Conservation (phyloP, 495 filamentous ascomycete species). For the Aspergillus sparsus region DNA sequence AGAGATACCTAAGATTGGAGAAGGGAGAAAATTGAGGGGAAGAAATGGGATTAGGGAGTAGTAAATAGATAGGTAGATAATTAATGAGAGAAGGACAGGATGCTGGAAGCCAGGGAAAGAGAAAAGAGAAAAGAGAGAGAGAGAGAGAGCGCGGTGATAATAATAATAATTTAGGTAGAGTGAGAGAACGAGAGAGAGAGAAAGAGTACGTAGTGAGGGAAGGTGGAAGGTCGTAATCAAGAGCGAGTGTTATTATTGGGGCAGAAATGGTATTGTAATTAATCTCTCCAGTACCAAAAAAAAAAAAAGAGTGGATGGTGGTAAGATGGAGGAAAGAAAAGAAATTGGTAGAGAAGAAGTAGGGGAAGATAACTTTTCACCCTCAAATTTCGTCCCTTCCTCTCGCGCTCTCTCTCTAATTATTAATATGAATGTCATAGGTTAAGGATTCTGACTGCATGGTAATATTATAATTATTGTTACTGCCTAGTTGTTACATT, state of each 20-base stretch:
- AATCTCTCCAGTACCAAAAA: neutral
- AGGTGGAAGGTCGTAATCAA: neutral
- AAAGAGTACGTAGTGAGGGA: no score
- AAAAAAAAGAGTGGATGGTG: neutral
- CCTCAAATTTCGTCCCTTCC: neutral
- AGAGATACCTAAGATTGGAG: constrained; percentile 6
- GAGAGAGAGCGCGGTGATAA: neutral
- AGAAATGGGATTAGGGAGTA: constrained; percentile 3
- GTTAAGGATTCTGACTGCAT: neutral
- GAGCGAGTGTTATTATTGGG: constrained; percentile 3
- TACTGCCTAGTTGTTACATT: neutral
- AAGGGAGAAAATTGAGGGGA: constrained; percentile 15
- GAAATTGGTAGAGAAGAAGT: neutral
- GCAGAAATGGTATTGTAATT: constrained; percentile 1
- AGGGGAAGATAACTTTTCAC: neutral
- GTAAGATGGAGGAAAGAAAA: neutral
- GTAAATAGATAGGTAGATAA: neutral
- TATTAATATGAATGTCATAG: neutral
- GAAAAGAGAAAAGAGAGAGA: neutral
- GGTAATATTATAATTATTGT: constrained; percentile 11
- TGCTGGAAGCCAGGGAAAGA: neutral
- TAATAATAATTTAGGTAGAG: neutral
- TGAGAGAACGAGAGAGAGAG: neutral
- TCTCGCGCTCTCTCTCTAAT: neutral
- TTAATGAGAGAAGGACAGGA: constrained; percentile 2